Evolutionary conservation across 2,329 filamentous ascomycete genomes (phyloP).

Genomic region (Incumbomyces delicatus): DNA sequence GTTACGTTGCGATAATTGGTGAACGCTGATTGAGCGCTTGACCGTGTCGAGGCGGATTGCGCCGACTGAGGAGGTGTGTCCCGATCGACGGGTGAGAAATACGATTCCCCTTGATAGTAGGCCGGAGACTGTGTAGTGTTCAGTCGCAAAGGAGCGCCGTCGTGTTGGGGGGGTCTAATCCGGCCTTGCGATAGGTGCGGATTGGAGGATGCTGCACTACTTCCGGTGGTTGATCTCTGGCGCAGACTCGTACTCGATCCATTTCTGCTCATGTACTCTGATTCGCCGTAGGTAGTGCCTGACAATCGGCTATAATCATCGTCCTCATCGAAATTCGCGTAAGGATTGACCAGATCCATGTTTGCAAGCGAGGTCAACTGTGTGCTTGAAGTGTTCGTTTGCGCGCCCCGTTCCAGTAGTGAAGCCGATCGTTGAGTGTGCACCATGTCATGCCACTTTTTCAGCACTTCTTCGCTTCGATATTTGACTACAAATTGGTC

Average conservation of each 20-base stretch:
- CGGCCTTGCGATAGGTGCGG: constrained; percentile 14
- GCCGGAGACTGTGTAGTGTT: constrained; percentile 47
- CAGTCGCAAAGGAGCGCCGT: constrained; percentile 13
- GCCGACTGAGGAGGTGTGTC: constrained; percentile 24
- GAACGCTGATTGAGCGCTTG: constrained; percentile 49
- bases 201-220: constrained; percentile 30
- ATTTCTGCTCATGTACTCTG: constrained; percentile 54
- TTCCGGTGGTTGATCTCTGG: constrained; percentile 64
- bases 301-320: constrained; percentile 31
- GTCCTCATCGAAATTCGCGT: constrained; percentile 49
- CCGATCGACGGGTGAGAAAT: constrained; percentile 82
- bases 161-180: constrained; percentile 13
- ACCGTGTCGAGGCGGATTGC: constrained; percentile 41
- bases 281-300: constrained; percentile 24
- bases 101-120: constrained; percentile 62
- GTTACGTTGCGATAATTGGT: constrained; percentile 52
- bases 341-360: constrained; percentile 71
- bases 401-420: constrained; percentile 40
- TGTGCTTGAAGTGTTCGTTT: constrained; percentile 48
- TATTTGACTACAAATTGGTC: constrained; percentile 96
- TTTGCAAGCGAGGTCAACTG: constrained; percentile 73
- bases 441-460: constrained; percentile 77
- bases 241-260: constrained; percentile 66
- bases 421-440: constrained; percentile 57
- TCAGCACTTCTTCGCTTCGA: constrained; percentile 81